Percentiles rank a stretch among this genome's conserved stretches.
phyloP scores from a whole-genome alignment of 2,329 filamentous ascomycete genomes.

The Aspergillus pseudoglaucus region DNA sequence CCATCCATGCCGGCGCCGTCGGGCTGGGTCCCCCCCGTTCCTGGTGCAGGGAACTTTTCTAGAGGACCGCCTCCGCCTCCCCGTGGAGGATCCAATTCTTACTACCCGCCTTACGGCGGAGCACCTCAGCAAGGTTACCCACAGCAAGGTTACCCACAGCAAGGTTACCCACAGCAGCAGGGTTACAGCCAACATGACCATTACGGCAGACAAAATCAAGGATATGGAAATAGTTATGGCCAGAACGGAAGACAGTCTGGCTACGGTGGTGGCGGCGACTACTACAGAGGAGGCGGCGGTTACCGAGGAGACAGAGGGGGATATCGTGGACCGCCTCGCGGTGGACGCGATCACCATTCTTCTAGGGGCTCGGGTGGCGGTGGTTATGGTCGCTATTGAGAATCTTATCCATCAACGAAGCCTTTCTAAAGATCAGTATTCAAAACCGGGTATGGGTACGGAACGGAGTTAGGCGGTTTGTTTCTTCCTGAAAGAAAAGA shows the following conservation, averaged over 20 bases:
- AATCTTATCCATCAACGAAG: not conserved
- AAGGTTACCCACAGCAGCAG: constrained; percentile 11
- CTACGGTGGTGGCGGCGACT: constrained; percentile 17
- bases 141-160: constrained; percentile 9
- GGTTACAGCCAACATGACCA: constrained; percentile 16
- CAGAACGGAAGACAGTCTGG: constrained; percentile 20
- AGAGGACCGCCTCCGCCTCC: constrained; percentile 35
- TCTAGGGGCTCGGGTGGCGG: constrained; percentile 26
- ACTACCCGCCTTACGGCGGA: constrained; percentile 11
- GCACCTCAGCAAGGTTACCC: constrained; percentile 11
- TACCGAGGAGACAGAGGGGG: constrained; percentile 6
- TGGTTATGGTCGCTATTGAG: constrained; percentile 22
- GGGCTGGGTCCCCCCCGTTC: constrained; percentile 28
- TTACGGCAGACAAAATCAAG: constrained; percentile 13
- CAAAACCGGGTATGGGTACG: not conserved
- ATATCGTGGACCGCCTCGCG: constrained; percentile 13
- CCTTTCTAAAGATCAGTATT: not conserved
- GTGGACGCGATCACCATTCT: constrained; percentile 25
- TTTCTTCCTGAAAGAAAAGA: not conserved
- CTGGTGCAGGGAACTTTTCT: constrained; percentile 25
- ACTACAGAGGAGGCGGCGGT: constrained; percentile 13
- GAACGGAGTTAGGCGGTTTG: not conserved
- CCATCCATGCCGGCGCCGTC: constrained; percentile 27
- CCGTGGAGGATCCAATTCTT: constrained; percentile 25
- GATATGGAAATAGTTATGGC: constrained; percentile 18